These are phyloP conservation scores for Tuber borchii DNA, from an alignment of 495 filamentous ascomycete species.

Conservation along the genomic window DNA sequence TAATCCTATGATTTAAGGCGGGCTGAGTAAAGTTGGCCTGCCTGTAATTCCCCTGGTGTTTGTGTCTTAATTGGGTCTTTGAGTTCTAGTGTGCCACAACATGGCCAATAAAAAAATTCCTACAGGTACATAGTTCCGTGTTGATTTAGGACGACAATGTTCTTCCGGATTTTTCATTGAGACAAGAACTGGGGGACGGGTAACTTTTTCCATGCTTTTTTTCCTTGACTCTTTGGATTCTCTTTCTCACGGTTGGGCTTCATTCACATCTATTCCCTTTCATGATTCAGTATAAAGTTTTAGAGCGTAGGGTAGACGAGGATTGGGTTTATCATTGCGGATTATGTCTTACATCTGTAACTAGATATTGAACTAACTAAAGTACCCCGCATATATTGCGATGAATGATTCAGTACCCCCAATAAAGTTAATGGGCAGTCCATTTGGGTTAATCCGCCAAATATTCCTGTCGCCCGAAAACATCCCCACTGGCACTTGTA, in stretches of 20 bases:
- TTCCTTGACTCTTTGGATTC: neutral
- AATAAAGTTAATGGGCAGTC: too few species aligned
- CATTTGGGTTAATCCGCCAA: too few species aligned
- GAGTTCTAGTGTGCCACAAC: neutral
- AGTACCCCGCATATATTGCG: neutral
- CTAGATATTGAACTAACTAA: constrained; percentile 24
- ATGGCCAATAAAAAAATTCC: constrained; percentile 7
- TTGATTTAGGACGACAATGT: constrained; percentile 13
- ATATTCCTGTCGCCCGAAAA: too few species aligned
- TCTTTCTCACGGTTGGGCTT: constrained; percentile 5
- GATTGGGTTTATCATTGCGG: constrained; percentile 24
- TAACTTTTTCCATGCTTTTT: neutral
- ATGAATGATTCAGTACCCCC: neutral
- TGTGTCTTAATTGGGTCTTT: neutral
- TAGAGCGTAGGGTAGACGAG: constrained; percentile 27
- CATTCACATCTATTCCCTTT: constrained; percentile 4
- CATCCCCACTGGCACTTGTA: too few species aligned
- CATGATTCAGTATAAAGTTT: constrained; percentile 11
- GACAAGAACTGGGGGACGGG: neutral
- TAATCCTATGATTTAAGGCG: constrained; percentile 40
- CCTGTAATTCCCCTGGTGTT: neutral
- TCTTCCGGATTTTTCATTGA: constrained; percentile 8
- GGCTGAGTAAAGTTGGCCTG: neutral
- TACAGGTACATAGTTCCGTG: neutral
- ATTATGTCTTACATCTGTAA: constrained; percentile 29